phyloP scores from a whole-genome alignment of 148 eudicot species.

The Nepenthes gracilis region DNA sequence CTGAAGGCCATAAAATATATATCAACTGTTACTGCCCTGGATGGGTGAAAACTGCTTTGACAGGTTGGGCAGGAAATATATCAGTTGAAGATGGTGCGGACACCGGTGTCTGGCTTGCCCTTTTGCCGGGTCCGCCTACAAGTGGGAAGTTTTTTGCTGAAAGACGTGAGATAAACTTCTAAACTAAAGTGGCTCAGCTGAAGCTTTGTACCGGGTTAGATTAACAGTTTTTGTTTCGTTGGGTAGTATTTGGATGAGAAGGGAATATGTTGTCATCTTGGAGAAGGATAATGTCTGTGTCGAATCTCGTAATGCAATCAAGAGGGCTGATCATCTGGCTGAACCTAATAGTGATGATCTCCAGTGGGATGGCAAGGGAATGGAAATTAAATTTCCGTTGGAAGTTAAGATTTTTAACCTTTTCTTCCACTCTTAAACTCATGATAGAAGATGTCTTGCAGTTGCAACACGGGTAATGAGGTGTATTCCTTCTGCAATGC shows the following conservation, averaged over 20 bases:
- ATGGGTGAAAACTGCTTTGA: conserved; percentile 95
- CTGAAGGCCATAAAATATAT: conserved; percentile 61
- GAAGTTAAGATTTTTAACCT: too few relatives aligned
- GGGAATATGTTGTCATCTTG: too few relatives aligned
- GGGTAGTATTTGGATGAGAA: background rate
- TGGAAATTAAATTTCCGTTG: too few relatives aligned
- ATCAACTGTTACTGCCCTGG: conserved; percentile 93
- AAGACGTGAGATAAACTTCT: conserved; percentile 78
- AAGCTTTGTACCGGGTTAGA: background rate
- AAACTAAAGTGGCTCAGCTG: background rate
- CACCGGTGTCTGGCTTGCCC: conserved; percentile 91
- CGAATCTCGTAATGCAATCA: too few relatives aligned
- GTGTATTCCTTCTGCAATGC: too few relatives aligned
- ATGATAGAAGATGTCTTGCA: too few relatives aligned
- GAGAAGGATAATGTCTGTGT: too few relatives aligned
- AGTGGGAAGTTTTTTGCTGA: conserved; percentile 84
- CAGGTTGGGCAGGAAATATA: conserved; percentile 80
- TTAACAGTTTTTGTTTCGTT: background rate
- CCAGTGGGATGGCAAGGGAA: too few relatives aligned
- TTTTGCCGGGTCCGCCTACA: conserved; percentile 49
- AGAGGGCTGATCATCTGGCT: too few relatives aligned
- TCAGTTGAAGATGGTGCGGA: conserved; percentile 88
- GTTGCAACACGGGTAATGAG: too few relatives aligned
- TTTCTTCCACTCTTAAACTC: too few relatives aligned
- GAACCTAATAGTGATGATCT: too few relatives aligned